A percentile compares a stretch with the other conserved stretches of the same genome.
These are phyloP conservation scores for Rhinocladiella similis DNA, from an alignment of 2,329 filamentous ascomycete species.

Conservation along the genomic window DNA sequence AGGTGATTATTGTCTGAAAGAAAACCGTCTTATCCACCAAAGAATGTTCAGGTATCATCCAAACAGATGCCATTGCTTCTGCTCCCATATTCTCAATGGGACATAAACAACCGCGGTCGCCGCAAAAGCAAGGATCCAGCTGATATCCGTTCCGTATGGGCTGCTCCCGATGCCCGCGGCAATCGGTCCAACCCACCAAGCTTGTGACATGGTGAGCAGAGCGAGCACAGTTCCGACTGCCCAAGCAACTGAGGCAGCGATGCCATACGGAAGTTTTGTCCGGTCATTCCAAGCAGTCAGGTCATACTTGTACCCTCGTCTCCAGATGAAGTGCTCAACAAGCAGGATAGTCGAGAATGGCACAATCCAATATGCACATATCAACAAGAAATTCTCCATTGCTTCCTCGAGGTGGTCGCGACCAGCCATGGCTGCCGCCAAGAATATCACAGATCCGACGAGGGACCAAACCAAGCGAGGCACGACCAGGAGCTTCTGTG, in stretches of 20 bases:
- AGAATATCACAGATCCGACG: conserved; percentile 61
- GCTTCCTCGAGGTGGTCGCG: conserved; percentile 62
- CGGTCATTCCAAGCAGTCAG: conserved; percentile 63
- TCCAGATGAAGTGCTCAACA: conserved; percentile 63
- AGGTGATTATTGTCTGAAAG: no score
- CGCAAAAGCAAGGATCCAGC: conserved; percentile 60
- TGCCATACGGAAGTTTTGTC: conserved; percentile 60
- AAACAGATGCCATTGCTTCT: conserved; percentile 37
- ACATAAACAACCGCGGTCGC: conserved; percentile 61
- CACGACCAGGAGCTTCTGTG: conserved; percentile 56
- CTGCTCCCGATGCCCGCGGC: conserved; percentile 55
- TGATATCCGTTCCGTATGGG: conserved; percentile 60
- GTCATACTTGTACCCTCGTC: conserved; percentile 52
- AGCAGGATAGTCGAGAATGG: conserved; percentile 63
- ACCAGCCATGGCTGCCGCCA: conserved; percentile 64
- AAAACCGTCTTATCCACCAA: no score
- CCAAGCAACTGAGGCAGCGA: conserved; percentile 63
- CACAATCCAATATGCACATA: conserved; percentile 71
- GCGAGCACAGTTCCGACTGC: conserved; percentile 65
- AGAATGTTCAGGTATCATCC: not conserved
- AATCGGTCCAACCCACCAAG: conserved; percentile 67
- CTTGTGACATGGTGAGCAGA: conserved; percentile 67
- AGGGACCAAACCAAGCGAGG: conserved; percentile 67
- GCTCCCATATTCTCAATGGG: conserved; percentile 53
- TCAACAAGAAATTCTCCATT: conserved; percentile 67